Base-by-base conservation (phyloP, 148 eudicot species). In the Tetragonia tetragonoides region DNA sequence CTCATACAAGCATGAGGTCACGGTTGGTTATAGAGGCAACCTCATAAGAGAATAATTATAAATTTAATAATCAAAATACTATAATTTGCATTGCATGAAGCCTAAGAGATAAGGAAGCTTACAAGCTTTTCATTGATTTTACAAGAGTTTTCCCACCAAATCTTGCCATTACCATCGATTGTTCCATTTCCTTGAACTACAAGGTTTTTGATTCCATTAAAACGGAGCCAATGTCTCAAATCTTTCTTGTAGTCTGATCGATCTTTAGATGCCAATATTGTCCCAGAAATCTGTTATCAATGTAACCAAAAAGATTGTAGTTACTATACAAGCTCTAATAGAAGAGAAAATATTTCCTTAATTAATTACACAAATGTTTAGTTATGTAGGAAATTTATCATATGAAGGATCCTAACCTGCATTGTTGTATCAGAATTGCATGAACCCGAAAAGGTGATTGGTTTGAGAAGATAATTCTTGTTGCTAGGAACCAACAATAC, bases 91-190 rank as follows among this genome's bases (percentile, higher is more conserved):
- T 7, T 47, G 10, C 10, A 7, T 1, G 53, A 41, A 10, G 16
- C 40, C 34, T 23, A 16, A 28, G 34, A 28, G 34, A 28, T 0
- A 1, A 28, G 34, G 10, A 40, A 21, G 23, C 85, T 86, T 84
- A 91, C 95, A 37, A 62, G 84, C 12, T 80, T 46, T 63, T 86
- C 83, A 75, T 92, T 74, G 28, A 82, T 80, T 87, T 92, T 94
- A 87, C 98, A 93, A 40, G 97, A 90, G 49, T 91, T 91, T 67
- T 85, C 47, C 97, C 98, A 93, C 97, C 98, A 93, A 15, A 87
- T 83, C 39, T 81, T 75, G 6, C 97, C 98, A 76, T 91, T 91
- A 1, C 98, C 98, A 70, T 90, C 80, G 28, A 93, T 82, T 12
- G 77, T 75, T 56, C 98, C 98, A 53, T 87, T 87, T 42, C 98